Evolutionary conservation across 108 stramenopile genomes (phyloP).

Genomic region (Aurantiochytrium sp.): DNA sequence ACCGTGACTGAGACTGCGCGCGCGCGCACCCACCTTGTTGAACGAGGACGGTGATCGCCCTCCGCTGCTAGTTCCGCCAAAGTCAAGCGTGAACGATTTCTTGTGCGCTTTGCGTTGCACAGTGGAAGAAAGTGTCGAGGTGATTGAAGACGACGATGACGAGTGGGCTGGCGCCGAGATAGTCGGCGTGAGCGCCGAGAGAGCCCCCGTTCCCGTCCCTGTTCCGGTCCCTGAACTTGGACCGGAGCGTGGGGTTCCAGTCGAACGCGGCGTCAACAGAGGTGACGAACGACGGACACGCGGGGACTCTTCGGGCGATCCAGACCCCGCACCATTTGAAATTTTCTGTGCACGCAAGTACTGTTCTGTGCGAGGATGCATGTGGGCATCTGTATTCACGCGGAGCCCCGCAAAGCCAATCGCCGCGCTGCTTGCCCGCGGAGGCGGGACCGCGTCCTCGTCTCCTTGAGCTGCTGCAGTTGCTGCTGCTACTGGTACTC

Average conservation of each 20-base stretch:
- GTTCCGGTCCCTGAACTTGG: neutral
- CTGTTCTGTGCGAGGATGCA: no score
- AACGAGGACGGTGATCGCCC: neutral
- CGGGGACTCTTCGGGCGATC: neutral
- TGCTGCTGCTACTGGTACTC: no score
- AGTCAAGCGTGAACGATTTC: neutral
- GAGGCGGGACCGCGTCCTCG: no score
- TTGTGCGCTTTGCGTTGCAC: neutral
- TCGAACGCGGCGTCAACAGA: neutral
- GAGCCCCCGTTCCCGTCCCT: neutral
- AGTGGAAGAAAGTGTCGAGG: neutral
- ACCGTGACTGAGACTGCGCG: neutral
- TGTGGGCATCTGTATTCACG: neutral
- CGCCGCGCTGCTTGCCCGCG: neutral
- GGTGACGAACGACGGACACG: neutral
- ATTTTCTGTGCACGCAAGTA: no score
- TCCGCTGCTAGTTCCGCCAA: neutral
- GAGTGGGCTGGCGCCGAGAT: neutral
- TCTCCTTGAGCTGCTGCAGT: no score
- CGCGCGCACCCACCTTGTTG: neutral
- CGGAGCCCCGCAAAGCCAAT: neutral
- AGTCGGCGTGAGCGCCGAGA: neutral
- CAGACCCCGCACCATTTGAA: no score
- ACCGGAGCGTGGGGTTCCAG: neutral
- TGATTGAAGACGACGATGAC: neutral